phyloP scores from a whole-genome alignment of 164 flowering plant species.

The Berberis vulgaris region DNA sequence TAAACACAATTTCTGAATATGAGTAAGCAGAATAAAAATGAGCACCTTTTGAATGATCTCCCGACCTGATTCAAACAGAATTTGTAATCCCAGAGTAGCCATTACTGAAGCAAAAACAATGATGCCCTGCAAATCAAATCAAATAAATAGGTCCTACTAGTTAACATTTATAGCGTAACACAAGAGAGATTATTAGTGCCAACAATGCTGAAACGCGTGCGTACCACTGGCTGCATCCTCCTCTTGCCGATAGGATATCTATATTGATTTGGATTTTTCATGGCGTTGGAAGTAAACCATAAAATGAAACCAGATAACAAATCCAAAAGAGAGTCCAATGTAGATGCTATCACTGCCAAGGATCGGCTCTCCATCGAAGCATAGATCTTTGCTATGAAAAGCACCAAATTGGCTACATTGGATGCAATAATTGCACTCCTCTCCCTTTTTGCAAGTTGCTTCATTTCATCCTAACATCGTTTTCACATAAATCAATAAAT shows the following conservation, averaged over 20 bases:
- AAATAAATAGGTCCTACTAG: slow-evolving; percentile 12
- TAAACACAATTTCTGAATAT: no score
- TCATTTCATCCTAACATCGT: slow-evolving; percentile 58
- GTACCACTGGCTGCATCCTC: slow-evolving; percentile 88
- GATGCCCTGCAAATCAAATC: slow-evolving; percentile 53
- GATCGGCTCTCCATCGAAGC: slow-evolving; percentile 80
- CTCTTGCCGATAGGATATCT: slow-evolving; percentile 94
- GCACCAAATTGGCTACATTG: slow-evolving; percentile 79
- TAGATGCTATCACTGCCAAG: slow-evolving; percentile 83
- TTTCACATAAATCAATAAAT: no score
- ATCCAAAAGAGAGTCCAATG: slow-evolving; percentile 88
- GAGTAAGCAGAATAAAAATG: no score
- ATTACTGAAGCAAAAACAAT: slow-evolving; percentile 93
- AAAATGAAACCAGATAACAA: slow-evolving; percentile 85
- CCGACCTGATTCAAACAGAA: slow-evolving; percentile 73
- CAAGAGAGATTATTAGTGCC: no score
- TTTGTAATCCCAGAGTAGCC: slow-evolving; percentile 91
- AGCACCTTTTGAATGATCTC: no score
- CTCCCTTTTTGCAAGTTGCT: slow-evolving; percentile 74
- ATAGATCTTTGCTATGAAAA: slow-evolving; percentile 82
- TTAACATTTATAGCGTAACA: no score
- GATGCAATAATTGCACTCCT: slow-evolving; percentile 76
- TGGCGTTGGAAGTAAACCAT: slow-evolving; percentile 91
- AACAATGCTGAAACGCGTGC: no score
- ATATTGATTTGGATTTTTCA: slow-evolving; percentile 86